Base-by-base conservation (phyloP, 768 basidiomycete species). In the Hypsizygus marmoreus region DNA sequence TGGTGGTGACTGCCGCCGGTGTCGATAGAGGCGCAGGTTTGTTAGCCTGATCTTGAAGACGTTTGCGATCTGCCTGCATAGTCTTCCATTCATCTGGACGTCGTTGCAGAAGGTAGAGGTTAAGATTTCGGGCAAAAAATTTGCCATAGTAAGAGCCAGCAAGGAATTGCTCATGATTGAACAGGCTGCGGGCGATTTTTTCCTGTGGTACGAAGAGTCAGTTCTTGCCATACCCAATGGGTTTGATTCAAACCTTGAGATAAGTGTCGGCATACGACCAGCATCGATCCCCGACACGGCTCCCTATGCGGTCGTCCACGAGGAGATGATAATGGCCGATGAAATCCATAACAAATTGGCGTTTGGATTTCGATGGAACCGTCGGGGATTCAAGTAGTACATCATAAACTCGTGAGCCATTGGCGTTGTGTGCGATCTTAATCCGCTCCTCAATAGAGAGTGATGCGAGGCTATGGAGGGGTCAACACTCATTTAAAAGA, bases 201-300 rank as follows among this genome's bases (percentile, higher is more conserved):
- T 97, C 94, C 91, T 95, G 53, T 14, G 16, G 22, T 31, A 42
- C 30, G 23, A 39, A 35, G 14, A 51, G 28, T 57, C 30, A 51
- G 9, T 25, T 43, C 32, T 8, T 19, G 13, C 11, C 22, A 25
- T 47, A 16, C 26, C 12, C n/a, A n/a, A 35, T 22, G 24, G 22
- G 8, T 38, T 12, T 17, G 20, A 4, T 14, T 60, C 74, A 17
- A 50, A 94, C 93, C 73, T 88, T 94, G 53, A 97, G 77, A 66
- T 89, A 97, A 1, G 91, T 86, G 67, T 99, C 97, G n/a, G 89
- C 85, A 50, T 80, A 82, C 1, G 77, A 81, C 92, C 93, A 98
- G 54, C 88, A 90, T n/a, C 87, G 82, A 58, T 95, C 95, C 4
- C 81, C 90, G 0, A 98, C 84, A 36, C 92, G 77, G 57, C 90